Evolutionary conservation across 108 stramenopile species (phyloP).

Genomic region (Cyclotella atomus): DNA sequence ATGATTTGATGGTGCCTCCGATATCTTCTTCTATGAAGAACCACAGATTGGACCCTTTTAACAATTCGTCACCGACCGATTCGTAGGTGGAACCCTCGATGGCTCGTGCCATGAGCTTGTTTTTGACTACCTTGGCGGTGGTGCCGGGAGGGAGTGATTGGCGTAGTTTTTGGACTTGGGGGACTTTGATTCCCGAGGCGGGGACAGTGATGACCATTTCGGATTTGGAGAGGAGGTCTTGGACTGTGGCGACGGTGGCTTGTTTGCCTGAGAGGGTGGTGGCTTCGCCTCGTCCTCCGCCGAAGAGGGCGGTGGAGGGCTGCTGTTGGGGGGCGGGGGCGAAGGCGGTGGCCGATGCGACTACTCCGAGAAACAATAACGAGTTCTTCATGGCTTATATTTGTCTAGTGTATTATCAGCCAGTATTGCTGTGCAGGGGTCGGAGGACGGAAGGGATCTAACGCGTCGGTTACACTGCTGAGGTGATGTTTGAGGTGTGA

Average conservation of each 20-base stretch:
- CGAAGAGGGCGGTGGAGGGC: constrained; percentile 59
- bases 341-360: constrained; percentile 53
- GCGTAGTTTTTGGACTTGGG: constrained; percentile 72
- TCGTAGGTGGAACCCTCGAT: constrained; percentile 81
- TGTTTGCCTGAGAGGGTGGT: constrained; percentile 84
- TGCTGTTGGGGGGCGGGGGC: constrained; percentile 31
- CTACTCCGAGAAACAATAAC: constrained; percentile 42
- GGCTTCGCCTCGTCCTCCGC: constrained; percentile 74
- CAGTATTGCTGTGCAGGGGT: too few relatives aligned
- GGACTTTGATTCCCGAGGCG: constrained; percentile 68
- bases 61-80: constrained; percentile 57
- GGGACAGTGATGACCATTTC: constrained; percentile 88
- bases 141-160: constrained; percentile 84
- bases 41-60: constrained; percentile 91
- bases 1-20: constrained; percentile 81
- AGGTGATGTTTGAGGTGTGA: too few relatives aligned
- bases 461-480: too few relatives aligned
- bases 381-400: constrained; percentile 54
- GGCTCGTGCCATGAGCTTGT: constrained; percentile 90
- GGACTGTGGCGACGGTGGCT: constrained; percentile 63
- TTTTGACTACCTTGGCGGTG: constrained; percentile 88
- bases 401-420: too few relatives aligned
- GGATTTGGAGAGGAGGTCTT: constrained; percentile 74
- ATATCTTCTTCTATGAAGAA: constrained; percentile 95
- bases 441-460: too few relatives aligned